phyloP scores from a whole-genome alignment of 2,329 filamentous ascomycete genomes.

The Calonectria leucothoes region DNA sequence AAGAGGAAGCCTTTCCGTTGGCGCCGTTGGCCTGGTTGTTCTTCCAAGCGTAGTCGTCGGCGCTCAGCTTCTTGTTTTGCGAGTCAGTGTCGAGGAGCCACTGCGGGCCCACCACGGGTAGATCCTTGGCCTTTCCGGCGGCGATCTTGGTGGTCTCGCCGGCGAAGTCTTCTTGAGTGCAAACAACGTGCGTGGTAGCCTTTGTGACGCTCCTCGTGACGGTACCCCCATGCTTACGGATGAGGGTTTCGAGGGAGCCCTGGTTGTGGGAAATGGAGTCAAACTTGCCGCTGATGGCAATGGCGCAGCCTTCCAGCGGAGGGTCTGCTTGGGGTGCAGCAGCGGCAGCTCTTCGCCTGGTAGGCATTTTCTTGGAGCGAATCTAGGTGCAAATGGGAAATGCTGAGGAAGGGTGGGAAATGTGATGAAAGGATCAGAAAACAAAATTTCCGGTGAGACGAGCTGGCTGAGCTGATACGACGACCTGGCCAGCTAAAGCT shows the following conservation, averaged over 20 bases:
- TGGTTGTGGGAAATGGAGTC: slow-evolving; percentile 64
- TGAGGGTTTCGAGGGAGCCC: slow-evolving; percentile 56
- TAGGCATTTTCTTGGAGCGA: slow-evolving; percentile 30
- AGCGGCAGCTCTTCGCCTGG: slow-evolving; percentile 34
- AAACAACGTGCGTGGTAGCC: slow-evolving; percentile 67
- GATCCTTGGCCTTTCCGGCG: slow-evolving; percentile 56
- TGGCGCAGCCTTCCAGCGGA: slow-evolving; percentile 59
- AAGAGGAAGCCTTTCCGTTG: slow-evolving; percentile 31
- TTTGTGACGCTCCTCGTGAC: slow-evolving; percentile 60
- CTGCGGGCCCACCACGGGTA: slow-evolving; percentile 67
- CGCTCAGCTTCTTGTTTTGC: slow-evolving; percentile 37
- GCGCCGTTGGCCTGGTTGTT: slow-evolving; percentile 39
- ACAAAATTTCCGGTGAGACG: slow-evolving; percentile 10
- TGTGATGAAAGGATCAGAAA: background rate
- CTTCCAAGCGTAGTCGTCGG: slow-evolving; percentile 44
- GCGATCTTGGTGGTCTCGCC: slow-evolving; percentile 63
- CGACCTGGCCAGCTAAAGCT: background rate
- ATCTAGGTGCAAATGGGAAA: background rate
- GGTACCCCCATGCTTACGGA: slow-evolving; percentile 61
- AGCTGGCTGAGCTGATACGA: slow-evolving; percentile 8
- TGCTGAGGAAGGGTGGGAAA: background rate
- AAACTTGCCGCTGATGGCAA: slow-evolving; percentile 73
- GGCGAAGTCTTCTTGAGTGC: slow-evolving; percentile 63
- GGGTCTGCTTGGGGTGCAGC: slow-evolving; percentile 34
- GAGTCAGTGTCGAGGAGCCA: slow-evolving; percentile 72